Conservation (phyloP, 1,284 basidiomycete genomes). For the Cutaneotrichosporon sp. region DNA sequence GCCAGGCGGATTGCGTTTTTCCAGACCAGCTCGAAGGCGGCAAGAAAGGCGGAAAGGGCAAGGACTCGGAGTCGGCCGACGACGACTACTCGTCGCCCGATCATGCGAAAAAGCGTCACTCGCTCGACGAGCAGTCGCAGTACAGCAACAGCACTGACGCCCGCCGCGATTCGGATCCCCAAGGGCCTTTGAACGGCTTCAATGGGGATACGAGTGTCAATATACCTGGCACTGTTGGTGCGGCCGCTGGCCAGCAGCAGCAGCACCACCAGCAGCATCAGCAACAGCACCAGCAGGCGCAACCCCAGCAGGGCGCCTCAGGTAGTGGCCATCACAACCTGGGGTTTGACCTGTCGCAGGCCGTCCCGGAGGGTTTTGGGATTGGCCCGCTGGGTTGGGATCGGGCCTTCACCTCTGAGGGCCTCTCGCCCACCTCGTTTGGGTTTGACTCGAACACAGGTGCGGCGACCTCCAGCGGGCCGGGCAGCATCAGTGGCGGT, state of each 20-base stretch:
- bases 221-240: too few relatives aligned
- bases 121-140: not conserved
- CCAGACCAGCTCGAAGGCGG: slow-evolving; percentile 7
- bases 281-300: not conserved
- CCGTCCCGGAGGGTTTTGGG: slow-evolving; percentile 13
- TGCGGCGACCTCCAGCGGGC: not conserved
- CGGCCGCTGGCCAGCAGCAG: not conserved
- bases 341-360: slow-evolving; percentile 8
- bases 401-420: slow-evolving; percentile 4
- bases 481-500: slow-evolving; percentile 17
- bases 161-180: too few relatives aligned
- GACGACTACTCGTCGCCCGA: slow-evolving; percentile 6
- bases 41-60: slow-evolving; percentile 13
- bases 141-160: too few relatives aligned
- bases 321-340: not conserved
- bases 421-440: not conserved
- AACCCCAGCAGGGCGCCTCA: not conserved
- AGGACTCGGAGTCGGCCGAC: slow-evolving; percentile 9
- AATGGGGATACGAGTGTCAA: too few relatives aligned
- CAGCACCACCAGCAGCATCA: not conserved
- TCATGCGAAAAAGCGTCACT: not conserved
- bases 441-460: slow-evolving; percentile 1
- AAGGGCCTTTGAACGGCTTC: too few relatives aligned
- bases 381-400: slow-evolving; percentile 11
- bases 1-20: slow-evolving; percentile 7